Evolutionary conservation across 768 basidiomycete species (phyloP).

Genomic region (Lactifluus pinguis): DNA sequence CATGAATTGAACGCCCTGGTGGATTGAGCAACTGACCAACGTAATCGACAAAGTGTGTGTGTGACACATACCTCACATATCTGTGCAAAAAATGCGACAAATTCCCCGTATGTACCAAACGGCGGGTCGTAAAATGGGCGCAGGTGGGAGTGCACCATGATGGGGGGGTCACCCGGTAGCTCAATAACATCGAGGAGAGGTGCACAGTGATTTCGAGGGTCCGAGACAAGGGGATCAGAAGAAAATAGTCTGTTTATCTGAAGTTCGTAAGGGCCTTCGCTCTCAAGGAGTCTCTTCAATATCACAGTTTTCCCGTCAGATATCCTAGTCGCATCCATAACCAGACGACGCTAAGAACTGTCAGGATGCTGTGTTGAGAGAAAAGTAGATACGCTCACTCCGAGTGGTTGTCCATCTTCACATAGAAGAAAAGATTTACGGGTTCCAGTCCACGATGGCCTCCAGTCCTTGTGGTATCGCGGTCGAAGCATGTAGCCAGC

Average conservation of each 20-base stretch:
- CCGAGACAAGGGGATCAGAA: neutral
- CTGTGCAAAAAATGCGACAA: conserved; percentile 22
- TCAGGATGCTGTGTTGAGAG: too few relatives aligned
- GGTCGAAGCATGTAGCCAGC: neutral
- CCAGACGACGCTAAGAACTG: neutral
- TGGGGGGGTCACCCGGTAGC: neutral
- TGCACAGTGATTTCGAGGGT: conserved; percentile 7
- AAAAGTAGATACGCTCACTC: too few relatives aligned
- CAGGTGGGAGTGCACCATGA: conserved; percentile 24
- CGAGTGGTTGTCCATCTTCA: conserved; percentile 14
- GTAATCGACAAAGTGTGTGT: neutral
- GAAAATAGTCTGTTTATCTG: conserved; percentile 1
- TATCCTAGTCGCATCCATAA: conserved; percentile 6
- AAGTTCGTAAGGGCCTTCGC: conserved; percentile 10
- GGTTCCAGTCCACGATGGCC: neutral
- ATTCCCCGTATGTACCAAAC: conserved; percentile 20
- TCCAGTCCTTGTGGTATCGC: neutral
- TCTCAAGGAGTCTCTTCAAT: neutral
- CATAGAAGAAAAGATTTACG: neutral
- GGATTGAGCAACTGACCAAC: neutral
- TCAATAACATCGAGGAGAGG: neutral
- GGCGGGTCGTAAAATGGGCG: conserved; percentile 23
- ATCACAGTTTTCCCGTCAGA: conserved; percentile 3
- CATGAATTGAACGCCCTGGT: conserved; percentile 10
- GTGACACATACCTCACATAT: conserved; percentile 17